These are phyloP conservation scores for Tripidium arundinaceum DNA, from an alignment of 202 grass and related monocot genomes.

Conservation along the genomic window DNA sequence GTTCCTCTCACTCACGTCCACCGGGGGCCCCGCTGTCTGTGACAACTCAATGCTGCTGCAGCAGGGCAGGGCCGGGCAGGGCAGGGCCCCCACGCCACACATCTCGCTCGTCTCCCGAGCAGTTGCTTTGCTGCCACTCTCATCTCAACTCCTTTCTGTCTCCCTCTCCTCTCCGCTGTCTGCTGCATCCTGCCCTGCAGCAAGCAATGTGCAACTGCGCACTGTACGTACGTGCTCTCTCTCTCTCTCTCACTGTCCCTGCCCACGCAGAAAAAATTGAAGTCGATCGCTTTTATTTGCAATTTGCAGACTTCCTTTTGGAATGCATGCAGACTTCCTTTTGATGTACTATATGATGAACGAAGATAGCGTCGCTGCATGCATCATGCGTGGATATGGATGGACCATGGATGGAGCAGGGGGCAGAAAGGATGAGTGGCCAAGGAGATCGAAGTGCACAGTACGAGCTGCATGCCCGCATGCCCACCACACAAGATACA, in stretches of 20 bases:
- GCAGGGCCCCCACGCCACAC: neutral
- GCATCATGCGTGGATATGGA: too few species aligned
- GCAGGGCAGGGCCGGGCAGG: neutral
- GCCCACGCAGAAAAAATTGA: neutral
- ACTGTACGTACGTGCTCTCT: too few species aligned
- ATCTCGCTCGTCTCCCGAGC: neutral
- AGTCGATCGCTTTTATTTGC: neutral
- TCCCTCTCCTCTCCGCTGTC: neutral
- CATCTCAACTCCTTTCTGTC: conserved; percentile 36
- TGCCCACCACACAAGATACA: neutral
- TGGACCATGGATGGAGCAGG: too few species aligned
- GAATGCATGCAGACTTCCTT: neutral
- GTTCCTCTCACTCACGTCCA: neutral
- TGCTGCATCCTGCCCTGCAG: neutral
- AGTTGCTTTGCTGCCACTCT: neutral
- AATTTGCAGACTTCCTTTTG: neutral
- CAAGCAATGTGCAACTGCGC: neutral
- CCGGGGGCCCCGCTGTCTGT: neutral
- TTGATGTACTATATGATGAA: too few species aligned
- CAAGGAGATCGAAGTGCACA: too few species aligned
- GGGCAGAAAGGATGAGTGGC: too few species aligned
- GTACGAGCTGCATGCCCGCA: neutral
- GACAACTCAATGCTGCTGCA: conserved; percentile 33
- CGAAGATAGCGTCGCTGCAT: too few species aligned
- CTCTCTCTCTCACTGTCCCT: neutral